These are phyloP conservation scores for Suillus alpinus DNA, from an alignment of 768 basidiomycete genomes.

Conservation along the genomic window DNA sequence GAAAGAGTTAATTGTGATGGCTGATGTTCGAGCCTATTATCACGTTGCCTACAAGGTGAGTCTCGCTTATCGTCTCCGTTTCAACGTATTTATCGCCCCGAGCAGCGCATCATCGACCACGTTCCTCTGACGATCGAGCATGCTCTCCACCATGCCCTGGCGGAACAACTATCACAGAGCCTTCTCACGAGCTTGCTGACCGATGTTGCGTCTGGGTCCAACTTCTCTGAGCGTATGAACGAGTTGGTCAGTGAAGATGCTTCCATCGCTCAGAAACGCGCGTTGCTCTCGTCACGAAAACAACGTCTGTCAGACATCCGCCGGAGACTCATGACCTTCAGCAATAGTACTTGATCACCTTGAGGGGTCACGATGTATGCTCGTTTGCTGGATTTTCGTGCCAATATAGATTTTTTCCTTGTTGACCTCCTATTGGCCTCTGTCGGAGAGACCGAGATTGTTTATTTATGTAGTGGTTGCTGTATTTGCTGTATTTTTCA, in stretches of 20 bases:
- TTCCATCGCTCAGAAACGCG: conserved; percentile 30
- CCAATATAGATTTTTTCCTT: no score
- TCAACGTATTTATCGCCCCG: background rate
- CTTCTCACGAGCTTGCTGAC: conserved; percentile 35
- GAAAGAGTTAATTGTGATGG: conserved; percentile 45
- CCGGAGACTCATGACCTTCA: conserved; percentile 32
- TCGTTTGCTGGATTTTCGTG: background rate
- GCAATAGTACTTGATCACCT: background rate
- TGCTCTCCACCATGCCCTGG: conserved; percentile 40
- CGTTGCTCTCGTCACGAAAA: conserved; percentile 31
- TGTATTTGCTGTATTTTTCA: background rate
- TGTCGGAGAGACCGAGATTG: no score
- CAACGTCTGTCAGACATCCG: conserved; percentile 39
- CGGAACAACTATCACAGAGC: conserved; percentile 29
- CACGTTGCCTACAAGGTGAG: conserved; percentile 48
- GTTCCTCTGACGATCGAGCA: conserved; percentile 50
- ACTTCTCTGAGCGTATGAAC: conserved; percentile 31
- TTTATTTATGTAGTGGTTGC: background rate
- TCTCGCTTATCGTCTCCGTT: background rate
- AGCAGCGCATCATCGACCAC: conserved; percentile 54
- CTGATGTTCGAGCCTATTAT: conserved; percentile 48
- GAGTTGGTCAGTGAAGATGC: conserved; percentile 48
- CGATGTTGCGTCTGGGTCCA: conserved; percentile 12
- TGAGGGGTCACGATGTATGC: background rate
- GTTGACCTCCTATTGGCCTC: background rate